Base-by-base conservation (phyloP, 176 grass and related monocot genomes). In the Zizania latifolia region DNA sequence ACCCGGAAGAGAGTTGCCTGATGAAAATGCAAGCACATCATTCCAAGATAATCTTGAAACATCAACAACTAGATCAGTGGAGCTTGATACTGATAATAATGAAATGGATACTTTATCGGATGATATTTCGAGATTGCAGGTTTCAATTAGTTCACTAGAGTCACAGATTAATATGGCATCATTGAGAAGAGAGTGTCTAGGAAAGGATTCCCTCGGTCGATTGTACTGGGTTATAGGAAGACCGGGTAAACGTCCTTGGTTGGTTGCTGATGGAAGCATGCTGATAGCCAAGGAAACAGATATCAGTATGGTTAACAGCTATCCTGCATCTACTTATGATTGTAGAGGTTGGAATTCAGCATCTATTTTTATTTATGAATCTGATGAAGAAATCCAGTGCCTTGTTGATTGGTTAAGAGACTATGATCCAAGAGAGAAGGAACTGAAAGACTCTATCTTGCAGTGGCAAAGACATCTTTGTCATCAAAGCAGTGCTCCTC, bases 101-200 rank as follows among this genome's bases (percentile, higher is more conserved):
- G 94, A 93, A 84, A 90, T 90, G 73, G 75, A 89, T 55, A 80
- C 43, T 70, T 85, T 90, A 74, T 84, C 70, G 24, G 88, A 81
- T 58, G 80, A 87, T 58, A 98, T 98, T 77, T 91, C 86, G 72
- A 51, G 82, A 56, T 43, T 94, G 74, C 91, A 92, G 74, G 89
- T 89, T 68, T 74, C 91, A 82, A 98, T 98, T 87, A 63, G 57
- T 29, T 69, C 57, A 51, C 76, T 86, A 51, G 94, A 98, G 56
- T 92, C 81, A 61, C 89, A 94, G 65, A 75, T 98, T 38, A 81
- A 77, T 64, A 75, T 77, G 86, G 16, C 85, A 67, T 98, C 84
- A 55, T 83, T 93, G 38, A 94, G 94, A 89, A 92, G 94, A 83
- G 94, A 92, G 43, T 98, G 76, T 76, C 81, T 98, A 32, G 94